Percentiles rank a stretch among this genome's conserved stretches.
Evolutionary conservation across 2,329 filamentous ascomycete species (phyloP).

Genomic region (Lecanicillium sp.): DNA sequence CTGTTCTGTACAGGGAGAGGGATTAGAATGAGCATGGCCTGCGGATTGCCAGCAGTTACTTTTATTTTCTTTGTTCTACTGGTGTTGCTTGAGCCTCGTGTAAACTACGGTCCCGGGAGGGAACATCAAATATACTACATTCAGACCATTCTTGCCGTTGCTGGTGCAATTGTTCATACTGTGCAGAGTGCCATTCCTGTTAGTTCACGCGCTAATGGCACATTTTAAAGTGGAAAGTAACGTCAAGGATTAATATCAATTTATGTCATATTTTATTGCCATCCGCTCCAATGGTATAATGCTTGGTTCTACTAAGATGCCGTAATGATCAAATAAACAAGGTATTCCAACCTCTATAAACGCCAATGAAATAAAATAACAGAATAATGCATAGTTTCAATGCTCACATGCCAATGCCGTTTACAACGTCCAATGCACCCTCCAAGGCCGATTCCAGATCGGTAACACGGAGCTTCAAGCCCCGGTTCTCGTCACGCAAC

Average conservation of each 20-base stretch:
- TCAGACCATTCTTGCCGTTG: too few relatives aligned
- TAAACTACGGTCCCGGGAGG: conserved; percentile 8
- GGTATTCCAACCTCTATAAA: too few relatives aligned
- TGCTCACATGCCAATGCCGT: conserved; percentile 41
- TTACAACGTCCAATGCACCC: conserved; percentile 51
- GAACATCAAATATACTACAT: not conserved
- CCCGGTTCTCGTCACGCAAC: conserved; percentile 54
- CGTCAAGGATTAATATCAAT: too few relatives aligned
- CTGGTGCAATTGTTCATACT: too few relatives aligned
- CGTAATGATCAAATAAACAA: too few relatives aligned
- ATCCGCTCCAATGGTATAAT: too few relatives aligned
- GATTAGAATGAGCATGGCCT: not conserved
- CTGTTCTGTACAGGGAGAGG: not conserved
- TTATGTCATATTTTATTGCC: too few relatives aligned
- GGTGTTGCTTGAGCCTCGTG: conserved; percentile 1
- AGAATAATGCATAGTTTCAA: not conserved
- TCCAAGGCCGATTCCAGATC: conserved; percentile 54
- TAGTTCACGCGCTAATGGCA: too few relatives aligned
- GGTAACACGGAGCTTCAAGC: conserved; percentile 50
- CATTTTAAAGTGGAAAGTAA: too few relatives aligned
- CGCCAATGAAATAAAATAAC: not conserved
- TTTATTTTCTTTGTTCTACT: conserved; percentile 6
- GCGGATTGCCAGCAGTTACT: not conserved
- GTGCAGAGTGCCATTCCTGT: too few relatives aligned
- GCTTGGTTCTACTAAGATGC: too few relatives aligned